Conservation (phyloP, 257 asterid genomes). For the Primulina tabacum region DNA sequence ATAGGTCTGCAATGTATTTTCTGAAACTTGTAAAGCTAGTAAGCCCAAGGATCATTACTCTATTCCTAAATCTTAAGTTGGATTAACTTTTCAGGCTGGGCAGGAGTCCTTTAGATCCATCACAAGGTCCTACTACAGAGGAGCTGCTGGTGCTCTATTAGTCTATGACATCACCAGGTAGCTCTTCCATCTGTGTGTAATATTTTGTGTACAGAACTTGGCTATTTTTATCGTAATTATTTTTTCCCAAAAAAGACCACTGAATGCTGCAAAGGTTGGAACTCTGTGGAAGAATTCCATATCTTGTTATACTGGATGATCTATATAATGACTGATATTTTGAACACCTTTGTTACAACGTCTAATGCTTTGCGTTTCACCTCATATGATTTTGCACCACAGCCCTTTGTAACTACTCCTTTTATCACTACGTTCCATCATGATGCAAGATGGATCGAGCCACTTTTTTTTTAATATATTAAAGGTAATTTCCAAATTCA, state of each 20-base stretch:
- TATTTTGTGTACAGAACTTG: constrained; percentile 10
- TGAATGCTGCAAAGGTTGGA: background rate
- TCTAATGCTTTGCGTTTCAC: background rate
- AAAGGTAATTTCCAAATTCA: background rate
- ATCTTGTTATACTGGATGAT: background rate
- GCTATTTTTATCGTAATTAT: constrained; percentile 10
- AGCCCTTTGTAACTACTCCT: background rate
- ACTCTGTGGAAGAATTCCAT: constrained; percentile 4
- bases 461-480: background rate
- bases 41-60: background rate
- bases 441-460: constrained; percentile 2
- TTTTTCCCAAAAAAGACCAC: background rate
- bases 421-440: background rate
- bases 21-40: constrained; percentile 1
- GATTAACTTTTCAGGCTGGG: constrained; percentile 43
- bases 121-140: constrained; percentile 60
- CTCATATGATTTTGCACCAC: background rate
- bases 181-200: background rate
- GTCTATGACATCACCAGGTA: constrained; percentile 62
- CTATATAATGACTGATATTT: background rate
- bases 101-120: constrained; percentile 65
- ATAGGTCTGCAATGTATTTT: background rate
- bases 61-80: constrained; percentile 12
- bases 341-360: background rate
- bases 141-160: constrained; percentile 65